Percentiles rank a stretch among this genome's conserved stretches.
phyloP scores from a whole-genome alignment of 2,329 filamentous ascomycete genomes.

The Beauveria australis region DNA sequence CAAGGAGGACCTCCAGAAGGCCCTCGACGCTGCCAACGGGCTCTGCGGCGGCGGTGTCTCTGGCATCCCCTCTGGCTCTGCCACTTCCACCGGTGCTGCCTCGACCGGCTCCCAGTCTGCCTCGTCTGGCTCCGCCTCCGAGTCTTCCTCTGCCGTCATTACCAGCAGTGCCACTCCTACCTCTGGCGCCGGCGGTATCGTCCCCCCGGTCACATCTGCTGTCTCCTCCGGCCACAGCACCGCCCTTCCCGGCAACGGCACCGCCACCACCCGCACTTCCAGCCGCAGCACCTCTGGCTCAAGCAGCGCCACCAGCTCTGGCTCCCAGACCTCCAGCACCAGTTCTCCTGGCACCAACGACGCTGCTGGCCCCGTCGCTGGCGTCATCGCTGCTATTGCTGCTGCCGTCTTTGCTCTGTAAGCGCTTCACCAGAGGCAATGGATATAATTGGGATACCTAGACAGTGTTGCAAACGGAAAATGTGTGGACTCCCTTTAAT shows the following conservation, averaged over 20 bases:
- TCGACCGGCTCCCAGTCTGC: not conserved
- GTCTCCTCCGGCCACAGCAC: not conserved
- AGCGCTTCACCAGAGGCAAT: not conserved
- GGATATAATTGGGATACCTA: not conserved
- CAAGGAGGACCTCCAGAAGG: constrained; percentile 22
- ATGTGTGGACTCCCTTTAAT: constrained; percentile 6
- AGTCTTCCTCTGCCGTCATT: constrained; percentile 9
- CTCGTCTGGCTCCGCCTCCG: not conserved
- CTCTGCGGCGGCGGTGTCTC: constrained; percentile 11
- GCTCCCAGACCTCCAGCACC: not conserved
- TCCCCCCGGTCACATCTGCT: constrained; percentile 4
- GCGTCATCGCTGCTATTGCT: constrained; percentile 23
- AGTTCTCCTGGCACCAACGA: not conserved
- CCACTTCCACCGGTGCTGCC: not conserved
- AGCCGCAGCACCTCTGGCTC: constrained; percentile 1
- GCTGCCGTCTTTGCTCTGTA: constrained; percentile 27
- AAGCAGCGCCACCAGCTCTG: not conserved
- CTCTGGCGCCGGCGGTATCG: not conserved
- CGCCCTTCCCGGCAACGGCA: constrained; percentile 12
- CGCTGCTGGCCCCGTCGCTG: constrained; percentile 19
- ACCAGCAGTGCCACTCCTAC: not conserved
- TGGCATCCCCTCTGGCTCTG: not conserved
- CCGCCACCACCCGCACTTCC: constrained; percentile 19
- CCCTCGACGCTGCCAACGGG: constrained; percentile 24
- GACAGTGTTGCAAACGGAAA: not conserved